phyloP scores from a whole-genome alignment of 2,329 filamentous ascomycete genomes.

The Sordariomycetes sp. region DNA sequence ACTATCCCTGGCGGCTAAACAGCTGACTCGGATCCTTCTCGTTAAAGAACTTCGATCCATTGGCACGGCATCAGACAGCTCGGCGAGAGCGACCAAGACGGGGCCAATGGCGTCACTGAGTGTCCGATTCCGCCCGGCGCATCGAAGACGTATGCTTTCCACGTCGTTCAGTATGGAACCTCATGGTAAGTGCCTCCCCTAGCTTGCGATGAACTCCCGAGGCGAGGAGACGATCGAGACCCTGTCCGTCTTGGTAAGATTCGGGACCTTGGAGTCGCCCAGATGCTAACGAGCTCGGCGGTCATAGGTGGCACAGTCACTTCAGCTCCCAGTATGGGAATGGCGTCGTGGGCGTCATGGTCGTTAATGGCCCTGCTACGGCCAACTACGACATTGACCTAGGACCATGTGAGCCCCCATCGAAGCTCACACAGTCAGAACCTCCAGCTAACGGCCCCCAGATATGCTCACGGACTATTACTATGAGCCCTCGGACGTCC shows the following conservation, averaged over 20 bases:
- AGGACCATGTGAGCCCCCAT: slow-evolving; percentile 21
- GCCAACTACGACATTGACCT: slow-evolving; percentile 49
- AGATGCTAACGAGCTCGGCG: no score
- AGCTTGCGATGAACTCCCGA: no score
- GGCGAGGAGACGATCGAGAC: no score
- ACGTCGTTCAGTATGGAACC: slow-evolving; percentile 28
- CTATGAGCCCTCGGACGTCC: slow-evolving; percentile 21
- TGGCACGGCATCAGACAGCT: slow-evolving; percentile 7
- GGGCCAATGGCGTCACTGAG: slow-evolving; percentile 33
- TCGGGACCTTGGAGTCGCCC: no score
- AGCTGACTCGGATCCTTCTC: background rate
- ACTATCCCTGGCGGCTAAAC: background rate
- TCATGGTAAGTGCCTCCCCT: background rate
- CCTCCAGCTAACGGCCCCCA: background rate
- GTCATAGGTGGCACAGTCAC: slow-evolving; percentile 32
- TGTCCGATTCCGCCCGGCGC: slow-evolving; percentile 26
- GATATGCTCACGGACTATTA: slow-evolving; percentile 40
- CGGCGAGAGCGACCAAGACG: slow-evolving; percentile 22
- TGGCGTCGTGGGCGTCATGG: slow-evolving; percentile 49
- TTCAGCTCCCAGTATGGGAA: slow-evolving; percentile 47
- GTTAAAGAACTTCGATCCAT: slow-evolving; percentile 5
- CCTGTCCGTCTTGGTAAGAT: no score
- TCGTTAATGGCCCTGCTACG: slow-evolving; percentile 43
- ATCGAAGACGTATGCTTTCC: slow-evolving; percentile 23
- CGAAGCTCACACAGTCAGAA: background rate